phyloP scores from a whole-genome alignment of 495 filamentous ascomycete genomes.

The Haplographium delicatum region DNA sequence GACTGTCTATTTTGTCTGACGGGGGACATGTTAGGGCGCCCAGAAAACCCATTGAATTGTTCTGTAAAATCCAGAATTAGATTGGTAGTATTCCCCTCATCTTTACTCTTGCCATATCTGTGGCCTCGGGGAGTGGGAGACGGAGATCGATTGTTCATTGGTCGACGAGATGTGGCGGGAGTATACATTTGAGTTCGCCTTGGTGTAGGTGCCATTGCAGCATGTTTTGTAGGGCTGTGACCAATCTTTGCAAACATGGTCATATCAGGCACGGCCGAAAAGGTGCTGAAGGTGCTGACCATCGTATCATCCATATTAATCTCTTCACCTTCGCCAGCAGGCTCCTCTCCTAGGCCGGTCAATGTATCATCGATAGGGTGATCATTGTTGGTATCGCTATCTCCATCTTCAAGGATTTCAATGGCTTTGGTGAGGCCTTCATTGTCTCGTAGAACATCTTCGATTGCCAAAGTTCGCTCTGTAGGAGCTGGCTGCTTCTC shows the following conservation, averaged over 20 bases:
- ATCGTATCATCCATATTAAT: constrained; percentile 65
- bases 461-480: constrained; percentile 20
- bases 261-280: constrained; percentile 84
- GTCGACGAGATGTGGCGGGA: constrained; percentile 28
- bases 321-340: constrained; percentile 13
- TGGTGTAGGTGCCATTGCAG: constrained; percentile 25
- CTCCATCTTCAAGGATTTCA: constrained; percentile 47
- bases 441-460: constrained; percentile 33
- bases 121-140: constrained; percentile 29
- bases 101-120: constrained; percentile 30
- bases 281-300: constrained; percentile 79
- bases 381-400: constrained; percentile 25
- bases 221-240: constrained; percentile 45
- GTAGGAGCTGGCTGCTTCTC: constrained; percentile 16
- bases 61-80: constrained; percentile 84
- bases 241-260: constrained; percentile 74
- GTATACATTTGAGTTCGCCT: constrained; percentile 20
- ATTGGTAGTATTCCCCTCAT: constrained; percentile 53
- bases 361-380: constrained; percentile 62
- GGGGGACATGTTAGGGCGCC: constrained; percentile 15
- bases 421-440: constrained; percentile 38
- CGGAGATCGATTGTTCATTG: constrained; percentile 17
- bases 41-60: constrained; percentile 54
- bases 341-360: constrained; percentile 69
- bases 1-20: constrained; percentile 30